Conservation (phyloP, 2,329 filamentous ascomycete species). For the Hortaea werneckii region DNA sequence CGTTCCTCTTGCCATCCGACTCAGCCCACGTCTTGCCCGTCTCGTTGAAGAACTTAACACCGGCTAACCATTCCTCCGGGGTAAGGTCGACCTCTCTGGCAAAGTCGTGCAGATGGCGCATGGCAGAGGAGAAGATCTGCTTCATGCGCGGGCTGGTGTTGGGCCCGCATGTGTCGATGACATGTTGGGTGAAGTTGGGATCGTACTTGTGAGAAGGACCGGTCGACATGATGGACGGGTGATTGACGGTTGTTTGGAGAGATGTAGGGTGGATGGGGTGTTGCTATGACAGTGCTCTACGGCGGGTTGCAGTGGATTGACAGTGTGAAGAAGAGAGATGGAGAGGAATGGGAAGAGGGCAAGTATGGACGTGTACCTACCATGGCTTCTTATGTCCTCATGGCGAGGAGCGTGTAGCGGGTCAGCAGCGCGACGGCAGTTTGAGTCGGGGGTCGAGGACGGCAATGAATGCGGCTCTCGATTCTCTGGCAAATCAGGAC, state of each 20-base stretch:
- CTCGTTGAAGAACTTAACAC: constrained; percentile 65
- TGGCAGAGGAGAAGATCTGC: constrained; percentile 52
- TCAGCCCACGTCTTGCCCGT: constrained; percentile 52
- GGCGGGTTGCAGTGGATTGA: too few species aligned
- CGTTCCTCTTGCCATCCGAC: constrained; percentile 58
- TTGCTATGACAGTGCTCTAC: too few species aligned
- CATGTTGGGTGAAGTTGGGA: constrained; percentile 64
- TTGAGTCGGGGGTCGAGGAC: neutral
- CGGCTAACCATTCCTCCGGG: constrained; percentile 65
- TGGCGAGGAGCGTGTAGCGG: neutral
- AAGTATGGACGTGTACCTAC: too few species aligned
- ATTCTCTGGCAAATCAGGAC: neutral
- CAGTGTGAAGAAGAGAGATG: too few species aligned
- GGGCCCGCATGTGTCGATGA: constrained; percentile 63
- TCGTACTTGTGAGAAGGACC: constrained; percentile 46
- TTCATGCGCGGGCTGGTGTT: constrained; percentile 56
- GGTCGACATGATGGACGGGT: constrained; percentile 1
- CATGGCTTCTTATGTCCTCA: neutral
- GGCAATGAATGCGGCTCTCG: neutral
- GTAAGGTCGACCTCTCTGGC: constrained; percentile 67
- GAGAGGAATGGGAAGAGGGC: too few species aligned
- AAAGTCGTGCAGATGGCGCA: constrained; percentile 69
- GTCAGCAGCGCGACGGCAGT: neutral
- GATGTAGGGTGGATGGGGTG: too few species aligned
- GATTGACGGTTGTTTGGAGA: neutral